A percentile compares a stretch with the other conserved stretches of the same genome.
These are phyloP conservation scores for Eutrema yunnanense DNA, from an alignment of 345 rosid species.

Conservation along the genomic window DNA sequence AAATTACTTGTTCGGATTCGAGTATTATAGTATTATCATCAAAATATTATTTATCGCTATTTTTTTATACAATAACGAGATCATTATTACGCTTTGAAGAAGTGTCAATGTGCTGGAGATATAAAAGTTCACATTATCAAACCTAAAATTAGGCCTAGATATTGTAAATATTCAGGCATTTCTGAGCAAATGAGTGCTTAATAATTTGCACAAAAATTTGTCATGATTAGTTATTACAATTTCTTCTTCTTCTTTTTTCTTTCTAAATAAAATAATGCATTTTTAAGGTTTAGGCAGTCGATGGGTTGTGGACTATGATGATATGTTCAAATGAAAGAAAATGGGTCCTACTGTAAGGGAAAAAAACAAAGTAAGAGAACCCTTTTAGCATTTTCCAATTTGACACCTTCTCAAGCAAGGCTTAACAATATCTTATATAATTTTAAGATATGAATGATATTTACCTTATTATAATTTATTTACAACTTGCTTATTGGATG, in stretches of 20 bases:
- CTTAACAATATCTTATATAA: not conserved
- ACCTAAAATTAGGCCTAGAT: conserved; percentile 25
- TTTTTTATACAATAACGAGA: conserved; percentile 2
- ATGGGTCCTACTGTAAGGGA: conserved; percentile 15
- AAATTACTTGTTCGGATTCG: not conserved
- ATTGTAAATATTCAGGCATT: conserved; percentile 16
- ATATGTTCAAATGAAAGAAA: conserved; percentile 15
- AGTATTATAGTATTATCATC: not conserved
- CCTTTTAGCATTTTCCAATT: conserved; percentile 16
- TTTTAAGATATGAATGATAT: not conserved
- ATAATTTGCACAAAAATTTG: conserved; percentile 18
- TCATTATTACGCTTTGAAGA: conserved; percentile 9
- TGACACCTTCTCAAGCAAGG: conserved; percentile 19
- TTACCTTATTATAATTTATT: not conserved
- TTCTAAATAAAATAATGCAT: not conserved
- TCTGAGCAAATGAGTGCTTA: conserved; percentile 29
- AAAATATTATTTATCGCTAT: not conserved
- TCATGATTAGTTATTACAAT: conserved; percentile 26
- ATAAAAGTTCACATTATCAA: conserved; percentile 8
- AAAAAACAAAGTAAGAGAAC: conserved; percentile 2
- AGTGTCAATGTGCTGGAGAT: conserved; percentile 16
- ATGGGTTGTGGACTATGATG: not conserved
- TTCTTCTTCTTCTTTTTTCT: not conserved
- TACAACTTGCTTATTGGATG: not conserved
- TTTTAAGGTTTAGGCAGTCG: conserved; percentile 13